Evolutionary conservation across 129 eudicot genomes (phyloP), one percentile per base, ranked within the genome.

Genomic region (Tagetes erecta): DNA sequence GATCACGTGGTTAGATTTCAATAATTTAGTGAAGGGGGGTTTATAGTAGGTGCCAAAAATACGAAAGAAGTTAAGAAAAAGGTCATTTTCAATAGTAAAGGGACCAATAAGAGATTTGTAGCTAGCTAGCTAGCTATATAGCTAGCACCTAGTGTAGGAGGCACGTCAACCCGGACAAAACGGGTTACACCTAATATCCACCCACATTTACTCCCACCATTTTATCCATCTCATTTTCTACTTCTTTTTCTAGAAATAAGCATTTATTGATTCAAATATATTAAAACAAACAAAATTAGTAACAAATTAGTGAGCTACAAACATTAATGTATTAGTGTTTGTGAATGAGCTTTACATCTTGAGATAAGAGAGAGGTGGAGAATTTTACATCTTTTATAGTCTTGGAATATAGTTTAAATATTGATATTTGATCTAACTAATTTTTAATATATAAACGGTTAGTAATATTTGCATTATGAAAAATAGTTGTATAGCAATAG

Each of bases 141-240:
- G 63, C 60, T 47, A 50, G 62, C 27, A 12, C 33, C 38, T 59
- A 47, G 67, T 38, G 20, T 37, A 49, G 76, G 53, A 8, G 70
- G 65, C 69, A 71, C 73, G 47, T 68, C 76, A 83, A 85, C 88
- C 92, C 86, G 88, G 85, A 83, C 81, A 84, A 87, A 85, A 85
- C 88, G 96, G 92, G 90, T 85, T 85, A 68, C 85, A 72, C 84
- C 96, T 55, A 78, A 63, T 79, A 78, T 76, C 85, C 88, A 57
- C 65, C 78, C 72, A 41, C 70, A 10, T 52, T 66, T 79, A 76
- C 68, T 49, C 68, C 74, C 68, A 73, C 65, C 36, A 64, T 75
- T 70, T 65, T 57, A 72, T 65, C 68, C 76, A 59, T 58, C 50
- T 72, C 78, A 31, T 55, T 4, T 47, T 64, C 49, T 34, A 55